These are phyloP conservation scores for Microstegium vimineum DNA, from an alignment of 176 grass and related monocot genomes.

Conservation along the genomic window DNA sequence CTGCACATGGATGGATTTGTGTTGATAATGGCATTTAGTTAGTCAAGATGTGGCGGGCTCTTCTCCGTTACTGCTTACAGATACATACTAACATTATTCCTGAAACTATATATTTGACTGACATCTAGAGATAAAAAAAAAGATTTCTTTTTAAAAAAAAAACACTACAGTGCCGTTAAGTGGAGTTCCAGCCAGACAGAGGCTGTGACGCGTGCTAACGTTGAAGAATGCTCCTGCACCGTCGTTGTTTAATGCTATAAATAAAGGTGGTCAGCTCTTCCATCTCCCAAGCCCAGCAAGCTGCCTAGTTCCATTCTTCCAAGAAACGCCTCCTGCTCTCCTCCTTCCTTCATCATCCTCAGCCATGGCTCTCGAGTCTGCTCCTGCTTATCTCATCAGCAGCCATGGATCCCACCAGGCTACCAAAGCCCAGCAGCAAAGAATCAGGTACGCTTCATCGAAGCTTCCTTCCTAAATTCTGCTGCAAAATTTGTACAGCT, in stretches of 20 bases:
- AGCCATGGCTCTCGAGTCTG: constrained; percentile 50
- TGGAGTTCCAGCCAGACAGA: background rate
- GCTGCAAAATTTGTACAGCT: background rate
- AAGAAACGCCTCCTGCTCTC: constrained; percentile 15
- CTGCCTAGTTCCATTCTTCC: background rate
- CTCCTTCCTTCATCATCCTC: background rate
- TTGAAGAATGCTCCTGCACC: constrained; percentile 24
- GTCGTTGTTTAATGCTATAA: constrained; percentile 52
- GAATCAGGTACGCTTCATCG: constrained; percentile 19
- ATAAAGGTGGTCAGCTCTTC: constrained; percentile 34
- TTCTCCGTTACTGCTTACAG: background rate
- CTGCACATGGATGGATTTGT: constrained; percentile 36
- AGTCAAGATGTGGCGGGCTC: background rate
- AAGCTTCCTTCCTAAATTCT: background rate
- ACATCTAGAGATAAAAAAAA: background rate
- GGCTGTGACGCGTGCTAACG: constrained; percentile 34
- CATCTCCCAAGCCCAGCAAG: background rate
- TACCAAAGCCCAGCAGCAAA: constrained; percentile 33
- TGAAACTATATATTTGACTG: background rate
- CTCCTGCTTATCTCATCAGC: constrained; percentile 15
- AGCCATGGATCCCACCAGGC: constrained; percentile 17
- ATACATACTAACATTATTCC: background rate
- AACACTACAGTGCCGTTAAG: background rate
- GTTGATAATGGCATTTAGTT: constrained; percentile 25
- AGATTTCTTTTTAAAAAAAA: background rate